Conservation (phyloP, 768 basidiomycete genomes). For the Auricularia sp. region DNA sequence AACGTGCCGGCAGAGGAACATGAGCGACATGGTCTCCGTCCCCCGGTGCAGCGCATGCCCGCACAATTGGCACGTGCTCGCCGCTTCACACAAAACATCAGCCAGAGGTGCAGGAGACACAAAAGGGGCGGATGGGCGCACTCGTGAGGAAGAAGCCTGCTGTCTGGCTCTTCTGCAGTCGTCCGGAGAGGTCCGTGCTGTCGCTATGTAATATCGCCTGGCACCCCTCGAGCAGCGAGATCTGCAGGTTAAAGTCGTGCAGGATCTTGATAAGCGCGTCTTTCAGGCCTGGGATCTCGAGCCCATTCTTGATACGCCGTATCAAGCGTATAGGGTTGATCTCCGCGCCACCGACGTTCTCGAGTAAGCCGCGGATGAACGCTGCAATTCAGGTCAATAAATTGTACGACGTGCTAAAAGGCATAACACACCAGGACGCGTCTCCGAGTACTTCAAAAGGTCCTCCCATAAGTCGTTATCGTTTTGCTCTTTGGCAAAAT, state of each 20-base stretch:
- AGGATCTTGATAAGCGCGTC: slow-evolving; percentile 93
- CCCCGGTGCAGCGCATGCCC: slow-evolving; percentile 43
- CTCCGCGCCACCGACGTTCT: slow-evolving; percentile 84
- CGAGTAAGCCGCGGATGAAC: slow-evolving; percentile 89
- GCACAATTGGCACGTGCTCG: slow-evolving; percentile 61
- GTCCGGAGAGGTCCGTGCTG: slow-evolving; percentile 57
- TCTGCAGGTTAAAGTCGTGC: slow-evolving; percentile 91
- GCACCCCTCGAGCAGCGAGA: slow-evolving; percentile 87
- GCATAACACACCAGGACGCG: slow-evolving; percentile 58
- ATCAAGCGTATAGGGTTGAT: slow-evolving; percentile 93
- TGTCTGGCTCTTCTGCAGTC: slow-evolving; percentile 66
- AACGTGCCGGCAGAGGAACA: slow-evolving; percentile 83
- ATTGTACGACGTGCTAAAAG: background rate
- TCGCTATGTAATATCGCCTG: slow-evolving; percentile 81
- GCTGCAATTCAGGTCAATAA: slow-evolving; percentile 30
- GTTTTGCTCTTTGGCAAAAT: slow-evolving; percentile 94
- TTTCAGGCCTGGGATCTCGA: slow-evolving; percentile 93
- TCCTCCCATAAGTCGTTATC: slow-evolving; percentile 99
- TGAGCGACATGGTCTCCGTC: slow-evolving; percentile 50
- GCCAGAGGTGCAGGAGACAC: background rate
- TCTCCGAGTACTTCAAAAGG: slow-evolving; percentile 87
- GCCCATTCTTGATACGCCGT: slow-evolving; percentile 87
- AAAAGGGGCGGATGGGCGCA: slow-evolving; percentile 25
- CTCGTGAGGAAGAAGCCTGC: slow-evolving; percentile 70
- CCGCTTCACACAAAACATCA: slow-evolving; percentile 32